Evolutionary conservation across 140 eudicot species (phyloP).

Genomic region (Oenanthe javanica): DNA sequence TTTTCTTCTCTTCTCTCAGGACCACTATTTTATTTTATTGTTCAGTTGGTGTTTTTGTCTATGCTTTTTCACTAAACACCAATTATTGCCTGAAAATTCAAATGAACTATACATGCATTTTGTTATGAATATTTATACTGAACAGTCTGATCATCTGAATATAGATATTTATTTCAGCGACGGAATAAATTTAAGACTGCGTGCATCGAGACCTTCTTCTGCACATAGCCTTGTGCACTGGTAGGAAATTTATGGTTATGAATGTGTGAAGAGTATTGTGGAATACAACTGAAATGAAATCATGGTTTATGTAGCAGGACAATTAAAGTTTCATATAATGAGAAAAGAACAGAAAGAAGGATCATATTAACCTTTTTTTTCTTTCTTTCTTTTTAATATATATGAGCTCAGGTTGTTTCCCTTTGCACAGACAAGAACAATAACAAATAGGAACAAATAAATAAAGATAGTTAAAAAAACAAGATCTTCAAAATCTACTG

Average conservation of each 20-base stretch:
- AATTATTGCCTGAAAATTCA: background rate
- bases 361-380: background rate
- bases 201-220: background rate
- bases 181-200: background rate
- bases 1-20: background rate
- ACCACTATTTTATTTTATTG: background rate
- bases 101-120: background rate
- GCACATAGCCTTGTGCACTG: background rate
- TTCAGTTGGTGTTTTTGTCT: background rate
- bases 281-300: background rate
- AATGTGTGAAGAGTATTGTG: background rate
- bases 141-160: background rate
- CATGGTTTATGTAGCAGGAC: background rate
- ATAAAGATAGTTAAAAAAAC: slow-evolving; percentile 14
- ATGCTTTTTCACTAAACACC: background rate
- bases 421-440: slow-evolving; percentile 45
- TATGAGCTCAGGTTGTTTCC: slow-evolving; percentile 44
- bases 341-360: background rate
- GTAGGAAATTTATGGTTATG: background rate
- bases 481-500: slow-evolving; percentile 23
- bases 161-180: too few relatives aligned
- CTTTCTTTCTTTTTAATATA: slow-evolving; percentile 4
- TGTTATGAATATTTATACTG: background rate
- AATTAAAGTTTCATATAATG: background rate
- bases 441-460: slow-evolving; percentile 19